Evolutionary conservation across 176 grass and related monocot genomes (phyloP).

Genomic region (Poa annua): DNA sequence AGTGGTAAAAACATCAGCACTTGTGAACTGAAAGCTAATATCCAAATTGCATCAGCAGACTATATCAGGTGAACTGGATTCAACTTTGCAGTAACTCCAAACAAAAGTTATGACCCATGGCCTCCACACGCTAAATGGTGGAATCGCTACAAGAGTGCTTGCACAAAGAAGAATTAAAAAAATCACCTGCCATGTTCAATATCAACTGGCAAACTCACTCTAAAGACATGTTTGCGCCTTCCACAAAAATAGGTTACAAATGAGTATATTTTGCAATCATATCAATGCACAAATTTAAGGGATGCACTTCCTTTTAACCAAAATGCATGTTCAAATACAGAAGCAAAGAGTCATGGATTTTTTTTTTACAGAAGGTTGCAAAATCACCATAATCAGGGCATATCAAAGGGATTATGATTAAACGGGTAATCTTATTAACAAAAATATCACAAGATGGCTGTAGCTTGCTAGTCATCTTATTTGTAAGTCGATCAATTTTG

Average conservation of each 20-base stretch:
- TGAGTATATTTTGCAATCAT: background rate
- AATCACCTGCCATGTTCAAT: background rate
- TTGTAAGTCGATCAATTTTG: background rate
- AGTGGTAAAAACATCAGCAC: background rate
- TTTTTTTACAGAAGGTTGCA: background rate
- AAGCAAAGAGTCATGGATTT: background rate
- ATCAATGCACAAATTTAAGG: background rate
- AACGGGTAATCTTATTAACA: background rate
- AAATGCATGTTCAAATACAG: background rate
- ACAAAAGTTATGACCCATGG: constrained; percentile 7
- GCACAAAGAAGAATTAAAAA: background rate
- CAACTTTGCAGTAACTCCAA: background rate
- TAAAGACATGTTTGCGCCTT: background rate
- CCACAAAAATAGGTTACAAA: background rate
- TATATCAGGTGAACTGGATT: constrained; percentile 16
- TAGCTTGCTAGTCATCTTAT: background rate
- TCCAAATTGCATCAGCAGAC: constrained; percentile 1
- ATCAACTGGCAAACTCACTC: constrained; percentile 19
- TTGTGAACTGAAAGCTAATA: background rate
- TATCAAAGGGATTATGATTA: constrained; percentile 1
- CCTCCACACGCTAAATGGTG: background rate
- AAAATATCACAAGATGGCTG: background rate
- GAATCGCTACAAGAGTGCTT: background rate
- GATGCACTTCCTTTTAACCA: background rate
- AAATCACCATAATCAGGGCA: background rate